Evolutionary conservation across 768 basidiomycete genomes (phyloP).

Genomic region (Cyclocybe aegerita): DNA sequence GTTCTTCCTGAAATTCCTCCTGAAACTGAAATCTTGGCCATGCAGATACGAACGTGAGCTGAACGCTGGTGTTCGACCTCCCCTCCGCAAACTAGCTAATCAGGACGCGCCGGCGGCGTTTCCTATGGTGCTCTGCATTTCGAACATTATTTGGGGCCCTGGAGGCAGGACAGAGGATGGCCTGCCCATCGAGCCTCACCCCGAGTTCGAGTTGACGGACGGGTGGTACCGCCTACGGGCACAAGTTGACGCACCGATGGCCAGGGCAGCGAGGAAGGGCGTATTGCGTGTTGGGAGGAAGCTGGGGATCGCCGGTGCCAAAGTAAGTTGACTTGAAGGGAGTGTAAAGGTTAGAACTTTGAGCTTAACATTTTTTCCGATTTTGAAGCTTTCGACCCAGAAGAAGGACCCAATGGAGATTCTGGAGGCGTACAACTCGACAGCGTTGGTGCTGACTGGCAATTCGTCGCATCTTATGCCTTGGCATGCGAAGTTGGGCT

Average conservation of each 20-base stretch:
- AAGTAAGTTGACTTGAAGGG: constrained; percentile 46
- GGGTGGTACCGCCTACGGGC: constrained; percentile 94
- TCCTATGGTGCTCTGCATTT: constrained; percentile 86
- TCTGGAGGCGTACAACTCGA: constrained; percentile 74
- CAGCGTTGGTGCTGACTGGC: constrained; percentile 66
- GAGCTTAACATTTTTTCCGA: not conserved
- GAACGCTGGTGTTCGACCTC: constrained; percentile 74
- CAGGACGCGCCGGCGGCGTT: constrained; percentile 77
- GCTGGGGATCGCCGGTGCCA: constrained; percentile 76
- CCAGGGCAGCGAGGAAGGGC: constrained; percentile 65
- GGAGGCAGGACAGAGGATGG: constrained; percentile 35
- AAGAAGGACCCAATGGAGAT: constrained; percentile 80
- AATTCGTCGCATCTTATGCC: constrained; percentile 85
- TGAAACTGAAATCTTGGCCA: not conserved
- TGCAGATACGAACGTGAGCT: constrained; percentile 86
- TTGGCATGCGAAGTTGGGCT: constrained; percentile 90
- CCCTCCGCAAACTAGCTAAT: constrained; percentile 77
- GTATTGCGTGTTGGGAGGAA: constrained; percentile 79
- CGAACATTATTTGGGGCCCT: constrained; percentile 61
- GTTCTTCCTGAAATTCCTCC: not conserved
- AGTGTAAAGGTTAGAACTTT: not conserved
- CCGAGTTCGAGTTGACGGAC: constrained; percentile 89
- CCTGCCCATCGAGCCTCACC: constrained; percentile 35
- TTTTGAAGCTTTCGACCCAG: constrained; percentile 59
- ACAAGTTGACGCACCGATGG: constrained; percentile 69